These are phyloP conservation scores for Ophiostoma sp. DNA, from an alignment of 2,329 filamentous ascomycete species.

Conservation along the genomic window DNA sequence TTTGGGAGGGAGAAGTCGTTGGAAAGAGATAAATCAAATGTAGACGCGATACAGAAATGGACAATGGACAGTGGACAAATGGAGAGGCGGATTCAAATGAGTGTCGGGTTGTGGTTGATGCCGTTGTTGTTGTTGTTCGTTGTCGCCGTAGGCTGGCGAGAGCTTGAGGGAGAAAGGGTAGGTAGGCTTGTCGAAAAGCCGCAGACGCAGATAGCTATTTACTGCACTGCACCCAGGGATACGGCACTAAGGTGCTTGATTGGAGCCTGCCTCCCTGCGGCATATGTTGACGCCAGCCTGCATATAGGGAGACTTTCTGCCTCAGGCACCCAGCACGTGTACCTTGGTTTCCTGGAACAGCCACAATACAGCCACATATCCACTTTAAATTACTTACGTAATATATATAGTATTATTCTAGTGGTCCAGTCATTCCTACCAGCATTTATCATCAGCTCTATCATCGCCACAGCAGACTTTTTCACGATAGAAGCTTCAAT, in stretches of 20 bases:
- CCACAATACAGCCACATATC: slow-evolving; percentile 9
- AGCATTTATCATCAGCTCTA: neutral
- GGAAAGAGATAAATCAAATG: neutral
- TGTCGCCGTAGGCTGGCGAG: slow-evolving; percentile 22
- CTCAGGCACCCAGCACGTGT: slow-evolving; percentile 25
- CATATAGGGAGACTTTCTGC: slow-evolving; percentile 6
- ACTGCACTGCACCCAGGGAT: slow-evolving; percentile 14
- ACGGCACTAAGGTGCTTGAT: slow-evolving; percentile 4
- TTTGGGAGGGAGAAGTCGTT: neutral
- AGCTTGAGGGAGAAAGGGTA: slow-evolving; percentile 18
- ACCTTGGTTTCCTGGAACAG: neutral
- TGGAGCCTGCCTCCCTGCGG: slow-evolving; percentile 27
- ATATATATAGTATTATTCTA: slow-evolving; percentile 12
- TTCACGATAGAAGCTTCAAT: neutral
- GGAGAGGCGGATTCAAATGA: slow-evolving; percentile 15
- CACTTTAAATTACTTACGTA: neutral
- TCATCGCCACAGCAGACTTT: neutral
- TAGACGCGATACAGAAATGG: neutral
- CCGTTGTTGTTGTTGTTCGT: slow-evolving; percentile 17
- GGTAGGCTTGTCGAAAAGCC: slow-evolving; percentile 16
- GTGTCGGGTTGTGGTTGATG: slow-evolving; percentile 4
- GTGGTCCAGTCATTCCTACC: neutral
- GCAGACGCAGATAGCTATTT: slow-evolving; percentile 22
- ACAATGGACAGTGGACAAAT: neutral
- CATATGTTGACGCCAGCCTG: slow-evolving; percentile 25